A percentile compares a stretch with the other conserved stretches of the same genome.
Evolutionary conservation across 441 rosid genomes (phyloP).

Genomic region (Metrosideros polymorpha): DNA sequence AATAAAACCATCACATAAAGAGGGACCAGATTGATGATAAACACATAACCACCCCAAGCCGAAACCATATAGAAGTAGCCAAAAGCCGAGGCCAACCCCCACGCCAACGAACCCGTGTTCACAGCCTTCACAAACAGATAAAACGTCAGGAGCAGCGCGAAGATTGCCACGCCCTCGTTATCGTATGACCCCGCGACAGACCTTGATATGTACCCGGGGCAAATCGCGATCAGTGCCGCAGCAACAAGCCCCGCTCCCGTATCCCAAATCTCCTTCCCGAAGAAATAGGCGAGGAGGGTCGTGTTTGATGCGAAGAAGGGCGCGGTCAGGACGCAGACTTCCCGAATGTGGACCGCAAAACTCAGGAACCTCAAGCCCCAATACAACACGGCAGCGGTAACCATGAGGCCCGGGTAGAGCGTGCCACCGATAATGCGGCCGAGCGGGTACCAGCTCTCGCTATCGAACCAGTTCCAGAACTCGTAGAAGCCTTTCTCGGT

Average conservation of each 20-base stretch:
- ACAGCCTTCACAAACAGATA: conserved; percentile 93
- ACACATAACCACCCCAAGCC: conserved; percentile 98
- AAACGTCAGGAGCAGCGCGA: conserved; percentile 75
- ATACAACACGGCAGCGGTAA: conserved; percentile 79
- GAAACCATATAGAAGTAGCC: conserved; percentile 99
- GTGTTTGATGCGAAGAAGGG: conserved; percentile 96
- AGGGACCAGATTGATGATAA: conserved; percentile 88
- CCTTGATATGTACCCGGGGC: conserved; percentile 91
- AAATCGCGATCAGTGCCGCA: conserved; percentile 77
- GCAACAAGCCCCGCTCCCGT: conserved; percentile 90
- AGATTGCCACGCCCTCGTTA: conserved; percentile 88
- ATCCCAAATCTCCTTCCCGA: conserved; percentile 96
- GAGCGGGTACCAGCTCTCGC: conserved; percentile 94
- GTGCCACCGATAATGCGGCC: conserved; percentile 96
- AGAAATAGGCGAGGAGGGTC: conserved; percentile 88
- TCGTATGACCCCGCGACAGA: conserved; percentile 95
- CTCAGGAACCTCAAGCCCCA: conserved; percentile 61
- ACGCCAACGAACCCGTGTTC: conserved; percentile 80
- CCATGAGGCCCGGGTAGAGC: conserved; percentile 95
- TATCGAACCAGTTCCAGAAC: conserved; percentile 99
- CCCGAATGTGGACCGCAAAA: conserved; percentile 86
- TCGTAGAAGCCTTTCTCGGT: conserved; percentile 90
- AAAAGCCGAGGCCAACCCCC: conserved; percentile 87
- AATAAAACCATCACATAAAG: conserved; percentile 86
- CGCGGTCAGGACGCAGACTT: conserved; percentile 92